A percentile compares a stretch with the other conserved stretches of the same genome.
These are phyloP conservation scores for Lentithecium fluviatile DNA, from an alignment of 495 filamentous ascomycete genomes.

Conservation along the genomic window DNA sequence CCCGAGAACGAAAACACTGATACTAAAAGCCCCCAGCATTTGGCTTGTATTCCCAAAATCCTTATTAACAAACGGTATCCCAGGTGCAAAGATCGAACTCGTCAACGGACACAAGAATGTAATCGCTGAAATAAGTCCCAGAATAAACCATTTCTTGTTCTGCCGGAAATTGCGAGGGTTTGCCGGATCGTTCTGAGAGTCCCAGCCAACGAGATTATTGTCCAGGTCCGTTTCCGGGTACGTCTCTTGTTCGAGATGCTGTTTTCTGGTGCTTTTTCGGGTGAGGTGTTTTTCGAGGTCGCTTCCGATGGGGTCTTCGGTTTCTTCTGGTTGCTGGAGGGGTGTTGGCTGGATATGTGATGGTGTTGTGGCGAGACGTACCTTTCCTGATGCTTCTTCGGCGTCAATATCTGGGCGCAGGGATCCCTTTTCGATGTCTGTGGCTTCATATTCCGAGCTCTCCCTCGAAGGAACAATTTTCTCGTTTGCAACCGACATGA, in stretches of 20 bases:
- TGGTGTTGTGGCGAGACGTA: not conserved
- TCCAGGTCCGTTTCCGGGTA: slow-evolving; percentile 30
- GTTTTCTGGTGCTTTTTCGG: slow-evolving; percentile 25
- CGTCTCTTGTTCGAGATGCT: slow-evolving; percentile 12
- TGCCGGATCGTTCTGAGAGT: slow-evolving; percentile 24
- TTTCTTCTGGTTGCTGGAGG: not conserved
- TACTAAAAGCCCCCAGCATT: slow-evolving; percentile 51
- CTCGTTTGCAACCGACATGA: slow-evolving; percentile 1
- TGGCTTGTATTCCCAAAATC: slow-evolving; percentile 39
- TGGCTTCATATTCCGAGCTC: slow-evolving; percentile 10
- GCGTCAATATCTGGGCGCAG: not conserved
- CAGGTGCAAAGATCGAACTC: slow-evolving; percentile 34
- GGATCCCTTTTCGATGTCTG: slow-evolving; percentile 5
- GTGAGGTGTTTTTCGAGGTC: slow-evolving; percentile 29
- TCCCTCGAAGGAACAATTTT: slow-evolving; percentile 4
- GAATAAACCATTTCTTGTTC: slow-evolving; percentile 48
- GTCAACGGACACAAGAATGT: slow-evolving; percentile 39
- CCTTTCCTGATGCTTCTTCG: not conserved
- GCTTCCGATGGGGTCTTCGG: slow-evolving; percentile 12
- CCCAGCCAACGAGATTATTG: slow-evolving; percentile 31
- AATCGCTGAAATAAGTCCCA: slow-evolving; percentile 44
- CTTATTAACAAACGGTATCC: slow-evolving; percentile 18
- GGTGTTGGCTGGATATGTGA: not conserved
- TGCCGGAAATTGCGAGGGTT: slow-evolving; percentile 47
- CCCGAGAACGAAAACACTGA: slow-evolving; percentile 60